These are phyloP conservation scores for Cornus florida DNA, from an alignment of 148 eudicot genomes.

Conservation along the genomic window DNA sequence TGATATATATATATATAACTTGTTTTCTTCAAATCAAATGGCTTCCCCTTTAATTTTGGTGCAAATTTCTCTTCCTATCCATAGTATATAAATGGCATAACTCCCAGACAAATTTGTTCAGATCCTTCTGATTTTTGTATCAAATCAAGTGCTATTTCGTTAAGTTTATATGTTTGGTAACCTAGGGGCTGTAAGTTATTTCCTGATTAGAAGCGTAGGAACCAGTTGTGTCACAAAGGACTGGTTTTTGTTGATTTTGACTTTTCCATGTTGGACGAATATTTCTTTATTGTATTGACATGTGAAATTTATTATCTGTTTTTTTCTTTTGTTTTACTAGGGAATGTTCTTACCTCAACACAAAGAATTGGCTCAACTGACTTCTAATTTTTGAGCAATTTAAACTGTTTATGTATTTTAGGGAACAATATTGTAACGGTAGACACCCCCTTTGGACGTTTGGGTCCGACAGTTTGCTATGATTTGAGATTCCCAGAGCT, in stretches of 20 bases:
- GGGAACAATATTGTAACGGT: slow-evolving; percentile 71
- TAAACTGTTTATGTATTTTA: slow-evolving; percentile 25
- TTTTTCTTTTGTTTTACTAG: neutral
- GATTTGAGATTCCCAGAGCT: slow-evolving; percentile 91
- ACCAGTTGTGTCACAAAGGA: neutral
- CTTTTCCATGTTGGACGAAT: neutral
- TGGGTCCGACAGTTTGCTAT: slow-evolving; percentile 90
- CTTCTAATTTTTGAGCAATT: slow-evolving; percentile 1
- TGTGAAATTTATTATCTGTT: neutral
- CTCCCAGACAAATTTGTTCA: neutral
- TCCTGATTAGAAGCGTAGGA: neutral
- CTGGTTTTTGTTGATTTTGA: neutral
- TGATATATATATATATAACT: neutral
- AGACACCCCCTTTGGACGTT: slow-evolving; percentile 81
- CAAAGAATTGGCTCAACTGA: neutral
- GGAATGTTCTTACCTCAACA: neutral
- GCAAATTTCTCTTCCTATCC: neutral
- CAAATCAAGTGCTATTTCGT: neutral
- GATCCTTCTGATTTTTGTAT: neutral
- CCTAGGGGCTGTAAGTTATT: neutral
- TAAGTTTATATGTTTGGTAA: neutral
- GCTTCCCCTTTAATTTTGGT: neutral
- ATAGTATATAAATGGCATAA: neutral
- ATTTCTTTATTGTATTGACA: neutral
- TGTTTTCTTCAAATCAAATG: neutral